A percentile compares a stretch with the other conserved stretches of the same genome.
Evolutionary conservation across 2,329 filamentous ascomycete genomes (phyloP).

Genomic region (Fusarium anthophilum): DNA sequence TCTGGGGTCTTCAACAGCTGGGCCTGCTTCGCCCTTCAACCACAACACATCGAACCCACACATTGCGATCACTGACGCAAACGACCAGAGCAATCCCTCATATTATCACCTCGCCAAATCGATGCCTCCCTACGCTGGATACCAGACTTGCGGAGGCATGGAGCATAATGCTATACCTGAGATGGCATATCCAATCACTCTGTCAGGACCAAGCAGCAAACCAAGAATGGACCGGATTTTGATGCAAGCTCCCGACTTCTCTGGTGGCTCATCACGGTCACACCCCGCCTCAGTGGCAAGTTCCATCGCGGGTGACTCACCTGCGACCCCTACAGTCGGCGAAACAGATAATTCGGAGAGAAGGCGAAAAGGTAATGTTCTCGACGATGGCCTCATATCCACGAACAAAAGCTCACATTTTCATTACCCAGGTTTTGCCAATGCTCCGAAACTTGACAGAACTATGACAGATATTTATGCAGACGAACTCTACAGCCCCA

Average conservation of each 20-base stretch:
- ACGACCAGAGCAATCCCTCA: slow-evolving; percentile 54
- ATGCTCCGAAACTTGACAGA: slow-evolving; percentile 79
- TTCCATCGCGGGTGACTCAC: slow-evolving; percentile 67
- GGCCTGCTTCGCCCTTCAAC: slow-evolving; percentile 68
- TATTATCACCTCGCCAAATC: slow-evolving; percentile 60
- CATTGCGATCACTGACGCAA: slow-evolving; percentile 62
- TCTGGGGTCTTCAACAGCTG: slow-evolving; percentile 64
- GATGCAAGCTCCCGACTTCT: slow-evolving; percentile 58
- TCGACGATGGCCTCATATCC: not conserved
- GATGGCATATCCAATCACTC: slow-evolving; percentile 53
- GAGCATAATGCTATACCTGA: slow-evolving; percentile 49
- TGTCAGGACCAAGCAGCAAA: slow-evolving; percentile 49
- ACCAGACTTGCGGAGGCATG: slow-evolving; percentile 48
- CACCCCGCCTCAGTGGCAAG: slow-evolving; percentile 67
- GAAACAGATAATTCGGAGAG: slow-evolving; percentile 61
- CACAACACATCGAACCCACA: slow-evolving; percentile 66
- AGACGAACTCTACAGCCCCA: slow-evolving; percentile 85
- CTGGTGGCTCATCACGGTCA: slow-evolving; percentile 54
- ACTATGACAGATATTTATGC: slow-evolving; percentile 87
- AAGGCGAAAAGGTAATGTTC: slow-evolving; percentile 63
- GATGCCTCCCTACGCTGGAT: slow-evolving; percentile 55
- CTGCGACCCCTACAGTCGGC: slow-evolving; percentile 62
- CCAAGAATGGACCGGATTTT: slow-evolving; percentile 54
- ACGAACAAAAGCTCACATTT: slow-evolving; percentile 65
- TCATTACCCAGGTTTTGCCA: slow-evolving; percentile 58